phyloP scores from a whole-genome alignment of 768 basidiomycete genomes.

The Tephrocybe sp. region DNA sequence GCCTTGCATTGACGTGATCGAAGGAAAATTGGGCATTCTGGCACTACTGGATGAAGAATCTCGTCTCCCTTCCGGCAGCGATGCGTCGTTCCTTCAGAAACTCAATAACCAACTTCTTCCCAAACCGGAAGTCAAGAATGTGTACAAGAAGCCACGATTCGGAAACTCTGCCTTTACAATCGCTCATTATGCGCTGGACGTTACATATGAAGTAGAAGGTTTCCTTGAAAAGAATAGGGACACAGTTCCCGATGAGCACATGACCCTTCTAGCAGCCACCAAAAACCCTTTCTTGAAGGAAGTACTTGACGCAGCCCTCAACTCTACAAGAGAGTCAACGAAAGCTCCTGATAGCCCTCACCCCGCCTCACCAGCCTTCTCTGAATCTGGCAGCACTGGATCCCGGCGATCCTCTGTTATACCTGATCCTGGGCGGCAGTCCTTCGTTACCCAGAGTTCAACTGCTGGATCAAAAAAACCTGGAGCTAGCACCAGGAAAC shows the following conservation, averaged over 20 bases:
- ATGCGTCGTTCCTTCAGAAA: conserved; percentile 91
- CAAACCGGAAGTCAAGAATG: conserved; percentile 80
- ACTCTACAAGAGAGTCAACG: conserved; percentile 66
- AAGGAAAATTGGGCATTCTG: conserved; percentile 93
- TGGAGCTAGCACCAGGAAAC: conserved; percentile 77
- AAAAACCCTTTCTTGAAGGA: conserved; percentile 94
- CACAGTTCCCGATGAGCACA: conserved; percentile 98
- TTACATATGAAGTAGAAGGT: conserved; percentile 97
- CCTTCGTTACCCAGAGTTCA: conserved; percentile 55
- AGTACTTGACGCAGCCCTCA: conserved; percentile 87
- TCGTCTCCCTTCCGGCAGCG: conserved; percentile 89
- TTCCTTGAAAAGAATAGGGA: conserved; percentile 99
- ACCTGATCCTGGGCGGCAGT: conserved; percentile 81
- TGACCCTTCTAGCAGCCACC: conserved; percentile 80
- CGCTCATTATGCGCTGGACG: conserved; percentile 96
- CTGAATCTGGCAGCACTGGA: conserved; percentile 72
- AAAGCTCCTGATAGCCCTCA: conserved; percentile 65
- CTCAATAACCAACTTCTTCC: conserved; percentile 74
- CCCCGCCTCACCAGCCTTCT: conserved; percentile 72
- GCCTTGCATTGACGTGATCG: conserved; percentile 97
- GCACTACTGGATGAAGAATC: conserved; percentile 97
- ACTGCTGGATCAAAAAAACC: conserved; percentile 47
- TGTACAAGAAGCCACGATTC: conserved; percentile 99
- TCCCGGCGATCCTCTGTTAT: conserved; percentile 84
- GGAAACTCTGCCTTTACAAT: conserved; percentile 97